Base-by-base conservation (phyloP, 139 green algal genomes). In the Ostreobium quekettii region DNA sequence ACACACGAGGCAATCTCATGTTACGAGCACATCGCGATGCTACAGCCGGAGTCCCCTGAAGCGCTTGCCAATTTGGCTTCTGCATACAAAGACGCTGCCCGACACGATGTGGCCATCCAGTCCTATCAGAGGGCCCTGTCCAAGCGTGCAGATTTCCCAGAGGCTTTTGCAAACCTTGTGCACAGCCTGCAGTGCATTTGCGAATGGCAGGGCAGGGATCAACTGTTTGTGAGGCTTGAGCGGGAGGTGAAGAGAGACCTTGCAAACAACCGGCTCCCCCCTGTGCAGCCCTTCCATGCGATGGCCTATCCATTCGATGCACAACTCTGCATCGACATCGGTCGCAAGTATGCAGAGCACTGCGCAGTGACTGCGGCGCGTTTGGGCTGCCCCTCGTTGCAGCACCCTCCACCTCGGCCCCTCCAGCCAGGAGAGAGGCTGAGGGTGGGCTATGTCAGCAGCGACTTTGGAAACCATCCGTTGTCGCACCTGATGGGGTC, bases 381-480 rank as follows among this genome's bases (percentile, higher is more conserved):
- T 32, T 71, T 90, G 36, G 60, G 47, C 8, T 15, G 85, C 60
- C 77, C 76, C 33, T 60, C 65, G 31, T 74, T 89, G 33, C 37
- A 70, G 29, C 84, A 91, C 75, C 83, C 86, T 7, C 65, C 76
- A 4, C 64, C 77, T 0, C 36, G 30, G 48, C 70, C 65, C 48
- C 74, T 91, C 38, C 60, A 68, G 31, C 67, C 69, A 0, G 81
- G 78, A 7, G 61, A 89, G 3, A 3, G 60, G 6, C 47, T 70
- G 39, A 61, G 71, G 19, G 58, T 88, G 22, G 86, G 49, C 11
- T 96, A 95, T 72, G 87, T 96, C 2, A 89, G 76, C 36, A 86
- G 73, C 36, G 90, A 97, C 73, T 95, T 96, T 82, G 90, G 86
- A 71, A 94, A 97, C 78, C 90, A 97, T 75, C 90, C 90, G 36